Conservation (phyloP, 192 early-diverging fungal species). For the Coemansia asiatica region DNA sequence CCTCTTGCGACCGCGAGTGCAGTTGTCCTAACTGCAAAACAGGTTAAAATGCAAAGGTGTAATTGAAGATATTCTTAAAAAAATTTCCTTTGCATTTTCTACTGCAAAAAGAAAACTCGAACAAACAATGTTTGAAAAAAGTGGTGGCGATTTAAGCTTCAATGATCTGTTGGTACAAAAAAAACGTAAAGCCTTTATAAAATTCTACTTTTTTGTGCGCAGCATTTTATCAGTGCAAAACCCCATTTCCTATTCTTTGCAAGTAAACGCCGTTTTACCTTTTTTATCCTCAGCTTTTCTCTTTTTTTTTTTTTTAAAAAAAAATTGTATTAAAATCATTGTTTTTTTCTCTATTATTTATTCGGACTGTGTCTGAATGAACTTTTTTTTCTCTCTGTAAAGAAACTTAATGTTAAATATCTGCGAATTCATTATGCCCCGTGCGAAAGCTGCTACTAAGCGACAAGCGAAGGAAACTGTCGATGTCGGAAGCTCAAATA, state of each 20-base stretch:
- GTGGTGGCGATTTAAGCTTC: neutral
- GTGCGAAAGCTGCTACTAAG: neutral
- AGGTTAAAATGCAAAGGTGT: neutral
- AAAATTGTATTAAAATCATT: neutral
- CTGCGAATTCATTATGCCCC: neutral
- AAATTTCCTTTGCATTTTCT: too few relatives aligned
- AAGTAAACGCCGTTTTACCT: neutral
- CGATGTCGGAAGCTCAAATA: neutral
- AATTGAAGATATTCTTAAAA: neutral
- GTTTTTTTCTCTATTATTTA: neutral
- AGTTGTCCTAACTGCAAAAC: conserved; percentile 18
- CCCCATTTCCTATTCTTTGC: neutral
- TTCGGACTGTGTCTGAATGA: neutral
- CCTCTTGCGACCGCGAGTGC: conserved; percentile 16
- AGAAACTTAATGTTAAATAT: neutral
- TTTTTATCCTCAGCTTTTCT: neutral
- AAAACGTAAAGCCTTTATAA: neutral
- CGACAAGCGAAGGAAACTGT: neutral
- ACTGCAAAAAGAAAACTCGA: neutral
- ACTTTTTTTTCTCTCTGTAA: neutral
- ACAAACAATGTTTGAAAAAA: neutral
- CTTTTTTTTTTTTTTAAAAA: neutral
- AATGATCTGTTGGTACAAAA: neutral
- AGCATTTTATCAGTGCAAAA: neutral
- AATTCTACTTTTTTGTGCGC: too few relatives aligned